A percentile compares a stretch with the other conserved stretches of the same genome.
Conservation (phyloP, 768 basidiomycete species). For the Boletus fagicola region DNA sequence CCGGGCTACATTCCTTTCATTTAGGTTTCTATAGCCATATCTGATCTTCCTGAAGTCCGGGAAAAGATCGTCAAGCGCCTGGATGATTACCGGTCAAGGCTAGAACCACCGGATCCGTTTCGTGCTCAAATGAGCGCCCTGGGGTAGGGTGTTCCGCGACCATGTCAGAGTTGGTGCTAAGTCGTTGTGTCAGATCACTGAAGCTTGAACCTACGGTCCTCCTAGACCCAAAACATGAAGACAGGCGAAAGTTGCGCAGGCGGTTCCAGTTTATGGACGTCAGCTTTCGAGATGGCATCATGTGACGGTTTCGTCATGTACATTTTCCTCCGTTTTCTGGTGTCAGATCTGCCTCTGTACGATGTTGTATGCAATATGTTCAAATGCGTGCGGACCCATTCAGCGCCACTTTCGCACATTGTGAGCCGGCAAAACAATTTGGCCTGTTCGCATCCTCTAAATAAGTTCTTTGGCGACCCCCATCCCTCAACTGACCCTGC, state of each 20-base stretch:
- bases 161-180: constrained; percentile 1
- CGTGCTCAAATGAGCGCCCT: constrained; percentile 26
- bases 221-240: constrained; percentile 14
- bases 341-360: not conserved
- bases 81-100: constrained; percentile 21
- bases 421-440: constrained; percentile 21
- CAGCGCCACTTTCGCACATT: constrained; percentile 28
- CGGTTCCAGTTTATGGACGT: constrained; percentile 11
- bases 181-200: constrained; percentile 19
- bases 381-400: not conserved
- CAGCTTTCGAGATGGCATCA: constrained; percentile 19
- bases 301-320: constrained; percentile 16
- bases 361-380: constrained; percentile 10
- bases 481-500: constrained; percentile 3
- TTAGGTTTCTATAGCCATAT: constrained; percentile 29
- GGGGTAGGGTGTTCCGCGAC: constrained; percentile 13
- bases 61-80: constrained; percentile 31
- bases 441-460: constrained; percentile 9
- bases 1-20: not conserved
- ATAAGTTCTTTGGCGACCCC: constrained; percentile 20
- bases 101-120: constrained; percentile 15
- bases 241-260: constrained; percentile 1
- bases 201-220: constrained; percentile 28
- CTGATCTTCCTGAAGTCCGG: constrained; percentile 35
- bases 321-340: not conserved